Percentiles rank a stretch among this genome's conserved stretches.
These are phyloP conservation scores for Artemisia tridentata DNA, from an alignment of 129 eudicot genomes.

Conservation along the genomic window DNA sequence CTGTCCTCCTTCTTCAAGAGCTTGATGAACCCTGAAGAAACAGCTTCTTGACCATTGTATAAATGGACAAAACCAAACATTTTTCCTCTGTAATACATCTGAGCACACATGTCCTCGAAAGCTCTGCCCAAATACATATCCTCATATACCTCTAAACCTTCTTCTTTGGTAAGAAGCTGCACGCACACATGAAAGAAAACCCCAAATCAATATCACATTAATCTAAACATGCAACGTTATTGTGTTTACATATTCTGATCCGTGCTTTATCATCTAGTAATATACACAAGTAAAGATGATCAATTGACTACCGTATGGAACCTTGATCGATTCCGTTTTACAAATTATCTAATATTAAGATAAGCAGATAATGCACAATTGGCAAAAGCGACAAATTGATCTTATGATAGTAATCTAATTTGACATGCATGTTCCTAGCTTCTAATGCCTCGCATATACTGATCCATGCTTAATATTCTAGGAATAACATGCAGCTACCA, in stretches of 20 bases:
- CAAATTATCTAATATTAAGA: too few relatives aligned
- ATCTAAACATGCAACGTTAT: neutral
- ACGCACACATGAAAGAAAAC: neutral
- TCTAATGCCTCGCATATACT: too few relatives aligned
- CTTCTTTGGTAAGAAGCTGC: constrained; percentile 30
- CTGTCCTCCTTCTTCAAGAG: constrained; percentile 29
- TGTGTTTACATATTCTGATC: neutral
- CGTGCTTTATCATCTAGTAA: neutral
- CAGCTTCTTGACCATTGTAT: constrained; percentile 33
- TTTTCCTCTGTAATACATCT: constrained; percentile 31
- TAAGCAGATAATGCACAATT: too few relatives aligned
- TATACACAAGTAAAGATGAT: too few relatives aligned
- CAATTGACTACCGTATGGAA: too few relatives aligned
- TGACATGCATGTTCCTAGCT: too few relatives aligned
- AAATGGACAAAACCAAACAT: constrained; percentile 34
- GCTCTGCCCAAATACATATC: constrained; percentile 30
- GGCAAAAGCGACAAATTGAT: too few relatives aligned
- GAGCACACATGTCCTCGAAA: constrained; percentile 33
- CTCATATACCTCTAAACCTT: constrained; percentile 29
- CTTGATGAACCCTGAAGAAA: constrained; percentile 29
- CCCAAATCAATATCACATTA: neutral
- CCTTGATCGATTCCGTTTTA: too few relatives aligned
- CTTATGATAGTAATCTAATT: too few relatives aligned
- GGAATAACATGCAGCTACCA: too few relatives aligned
- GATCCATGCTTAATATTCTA: too few relatives aligned